Evolutionary conservation across 2,329 filamentous ascomycete genomes (phyloP), one percentile per base, ranked within the genome.

Genomic region (Hypoxylon sp.): DNA sequence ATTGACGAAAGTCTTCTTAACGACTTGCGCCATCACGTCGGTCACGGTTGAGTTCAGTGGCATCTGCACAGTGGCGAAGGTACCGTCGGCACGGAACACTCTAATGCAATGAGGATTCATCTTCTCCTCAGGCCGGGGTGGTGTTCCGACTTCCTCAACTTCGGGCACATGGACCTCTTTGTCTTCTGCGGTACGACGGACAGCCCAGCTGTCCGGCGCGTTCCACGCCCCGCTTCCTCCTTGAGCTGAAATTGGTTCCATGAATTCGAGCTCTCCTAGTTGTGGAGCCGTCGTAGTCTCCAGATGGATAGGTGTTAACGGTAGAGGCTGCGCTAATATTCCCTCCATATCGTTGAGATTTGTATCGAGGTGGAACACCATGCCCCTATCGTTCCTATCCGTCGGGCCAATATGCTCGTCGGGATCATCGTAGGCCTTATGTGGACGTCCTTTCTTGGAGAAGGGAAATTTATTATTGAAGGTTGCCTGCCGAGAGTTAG

Each of bases 171-270:
- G 86, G 72, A 85, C 79, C 56, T 85, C 83, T 68, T 86, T 87
- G 60, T 93, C 91, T 72, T 93, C 90, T 6, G 87, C 88, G 48
- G 85, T 85, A 67, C 89, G 90, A 73, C 92, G 93, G 27, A 98
- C 95, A 55, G 93, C 94, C 96, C 96, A 99, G 78, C 94, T 98
- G 79, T 98, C 95, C 1, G 96, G 95, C 2, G 94, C 94, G 79
- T 97, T 93, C 95, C 95, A 99, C 2, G 89, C 88, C 1, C 90
- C 89, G 42, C 78, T 74, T 29, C 78, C 80, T 54, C 78, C 80
- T 54, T 82, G 79, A 37, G 74, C 66, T 21, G 79, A 78, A 32
- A 69, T 39, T 42, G 73, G 71, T 31, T 78, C 77, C 6, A 65
- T 65, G 31, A 69, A 61, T 44, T 78, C 77, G 11, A 63, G 31